Conservation (phyloP, 1,284 basidiomycete genomes). For the Ustilago curta region DNA sequence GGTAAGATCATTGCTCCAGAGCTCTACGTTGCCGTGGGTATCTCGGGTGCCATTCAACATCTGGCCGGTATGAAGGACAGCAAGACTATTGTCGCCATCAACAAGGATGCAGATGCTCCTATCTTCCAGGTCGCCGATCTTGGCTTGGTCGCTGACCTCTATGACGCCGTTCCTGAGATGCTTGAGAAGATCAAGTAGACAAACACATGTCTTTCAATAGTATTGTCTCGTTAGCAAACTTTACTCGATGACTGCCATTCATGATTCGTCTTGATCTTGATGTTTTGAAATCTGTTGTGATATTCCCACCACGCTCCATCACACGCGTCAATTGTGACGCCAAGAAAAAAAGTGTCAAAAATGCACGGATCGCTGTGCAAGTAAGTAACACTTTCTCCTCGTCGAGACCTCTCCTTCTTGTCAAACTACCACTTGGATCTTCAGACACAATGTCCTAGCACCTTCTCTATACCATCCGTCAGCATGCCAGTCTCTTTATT, state of each 20-base stretch:
- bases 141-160: constrained; percentile 80
- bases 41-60: constrained; percentile 98
- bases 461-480: not conserved
- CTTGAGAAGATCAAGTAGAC: constrained; percentile 50
- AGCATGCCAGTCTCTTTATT: constrained; percentile 25
- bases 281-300: too few species aligned
- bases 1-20: constrained; percentile 86
- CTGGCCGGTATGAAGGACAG: constrained; percentile 99
- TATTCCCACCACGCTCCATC: too few species aligned
- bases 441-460: constrained; percentile 4
- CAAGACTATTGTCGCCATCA: constrained; percentile 97
- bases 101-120: constrained; percentile 98
- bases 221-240: not conserved
- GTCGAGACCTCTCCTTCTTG: not conserved
- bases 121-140: constrained; percentile 99
- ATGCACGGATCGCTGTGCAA: constrained; percentile 3
- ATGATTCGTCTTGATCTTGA: too few species aligned
- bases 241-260: too few species aligned
- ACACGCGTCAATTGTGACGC: constrained; percentile 5
- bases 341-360: constrained; percentile 9
- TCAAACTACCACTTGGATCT: not conserved
- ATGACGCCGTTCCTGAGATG: constrained; percentile 69
- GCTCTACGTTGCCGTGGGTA: constrained; percentile 94
- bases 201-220: not conserved
- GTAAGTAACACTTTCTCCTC: constrained; percentile 1